Base-by-base conservation (phyloP, 2,329 filamentous ascomycete genomes). In the Colletotrichum truncatum region DNA sequence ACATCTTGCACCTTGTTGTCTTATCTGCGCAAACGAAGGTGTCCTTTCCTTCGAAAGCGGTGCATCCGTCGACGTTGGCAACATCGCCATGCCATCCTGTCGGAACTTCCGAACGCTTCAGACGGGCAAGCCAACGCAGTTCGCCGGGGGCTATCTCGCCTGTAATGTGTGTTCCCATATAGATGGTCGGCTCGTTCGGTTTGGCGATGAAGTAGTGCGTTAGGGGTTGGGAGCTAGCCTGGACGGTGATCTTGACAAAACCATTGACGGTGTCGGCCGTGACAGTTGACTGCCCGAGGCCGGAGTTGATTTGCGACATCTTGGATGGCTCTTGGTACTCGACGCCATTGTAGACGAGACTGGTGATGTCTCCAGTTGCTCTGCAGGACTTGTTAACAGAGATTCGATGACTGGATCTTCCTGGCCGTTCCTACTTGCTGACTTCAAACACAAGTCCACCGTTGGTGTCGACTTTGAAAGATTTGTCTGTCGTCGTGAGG, bases 311-410 rank as follows among this genome's bases (percentile, higher is more conserved):
- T 36, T 86, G 84, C 4, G 83, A 83, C 9, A 76, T 78, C 34
- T 78, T 80, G 46, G 72, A 72, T 1, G 74, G 67, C 26, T 81
- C 82, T 69, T 86, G 84, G 12, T 84, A 76, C 62, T 87, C 80
- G 12, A 80, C 75, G 39, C 80, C 79, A 30, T 81, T 80, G 69
- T 80, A 85, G 51, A 83, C 82, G 72, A 91, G 86, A 1, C 87
- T 90, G 9, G 82, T 89, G 72, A 91, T 87, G 69, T 90, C 88
- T 69, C 88, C 90, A 70, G 78, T 89, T 10, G 78, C 78, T 41
- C 81, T 78, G 67, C 76, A 81, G 41, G 87, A 80, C 2, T 80
- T 14, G 3, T 65, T 21, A 67, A 36, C 3, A 30, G 12, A 8
- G 18, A 12, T 2, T 25, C 9, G 4, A 8, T 8, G 16, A 9